phyloP scores from a whole-genome alignment of 306 rosid genomes.

The Rubus parviflorus region DNA sequence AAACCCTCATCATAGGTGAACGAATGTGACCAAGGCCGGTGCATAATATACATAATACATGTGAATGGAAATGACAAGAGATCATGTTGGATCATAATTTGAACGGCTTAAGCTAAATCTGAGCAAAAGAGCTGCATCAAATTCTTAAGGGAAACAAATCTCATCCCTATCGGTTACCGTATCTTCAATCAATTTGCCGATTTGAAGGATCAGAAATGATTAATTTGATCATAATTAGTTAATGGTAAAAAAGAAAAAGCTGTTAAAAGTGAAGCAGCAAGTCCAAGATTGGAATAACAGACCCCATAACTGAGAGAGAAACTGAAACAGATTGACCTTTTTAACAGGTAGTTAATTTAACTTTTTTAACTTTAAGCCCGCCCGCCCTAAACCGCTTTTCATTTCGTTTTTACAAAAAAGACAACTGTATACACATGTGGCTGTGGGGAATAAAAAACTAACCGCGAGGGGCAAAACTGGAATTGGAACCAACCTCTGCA shows the following conservation, averaged over 20 bases:
- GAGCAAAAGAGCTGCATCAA: too few relatives aligned
- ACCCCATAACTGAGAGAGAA: not conserved
- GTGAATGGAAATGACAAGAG: too few relatives aligned
- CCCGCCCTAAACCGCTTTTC: not conserved
- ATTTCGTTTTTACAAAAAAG: not conserved
- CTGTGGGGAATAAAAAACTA: not conserved
- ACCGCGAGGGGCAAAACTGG: conserved; percentile 20
- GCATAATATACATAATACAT: too few relatives aligned
- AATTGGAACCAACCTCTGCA: not conserved
- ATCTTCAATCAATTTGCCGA: not conserved
- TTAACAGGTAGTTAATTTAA: not conserved
- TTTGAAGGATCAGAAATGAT: not conserved
- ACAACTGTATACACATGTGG: not conserved
- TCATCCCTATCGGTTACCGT: not conserved
- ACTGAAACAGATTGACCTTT: not conserved
- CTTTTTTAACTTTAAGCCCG: not conserved
- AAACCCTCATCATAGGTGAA: too few relatives aligned
- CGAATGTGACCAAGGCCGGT: too few relatives aligned
- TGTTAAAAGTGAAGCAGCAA: not conserved
- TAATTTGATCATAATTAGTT: not conserved
- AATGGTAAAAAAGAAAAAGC: not conserved
- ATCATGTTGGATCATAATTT: too few relatives aligned
- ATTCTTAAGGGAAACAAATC: not conserved
- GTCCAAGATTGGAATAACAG: not conserved
- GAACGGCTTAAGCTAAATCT: too few relatives aligned